These are phyloP conservation scores for Scedosporium aurantiacum DNA, from an alignment of 2,329 filamentous ascomycete genomes.

Conservation along the genomic window DNA sequence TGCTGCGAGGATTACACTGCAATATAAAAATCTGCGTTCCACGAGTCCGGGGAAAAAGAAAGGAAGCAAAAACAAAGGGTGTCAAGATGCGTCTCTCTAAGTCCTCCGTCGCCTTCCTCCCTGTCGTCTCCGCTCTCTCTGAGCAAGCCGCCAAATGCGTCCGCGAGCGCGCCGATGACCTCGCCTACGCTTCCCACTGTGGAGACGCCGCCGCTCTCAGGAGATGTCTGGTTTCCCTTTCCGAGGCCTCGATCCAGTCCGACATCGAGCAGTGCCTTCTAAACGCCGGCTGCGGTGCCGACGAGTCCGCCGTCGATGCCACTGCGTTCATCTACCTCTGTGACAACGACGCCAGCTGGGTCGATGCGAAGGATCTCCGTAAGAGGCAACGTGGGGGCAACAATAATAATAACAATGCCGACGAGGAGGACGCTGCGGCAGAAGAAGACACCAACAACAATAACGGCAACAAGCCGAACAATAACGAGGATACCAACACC, in stretches of 20 bases:
- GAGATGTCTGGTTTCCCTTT: constrained; percentile 28
- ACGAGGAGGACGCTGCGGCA: background rate
- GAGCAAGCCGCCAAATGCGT: constrained; percentile 16
- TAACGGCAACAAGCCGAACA: background rate
- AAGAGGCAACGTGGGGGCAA: constrained; percentile 4
- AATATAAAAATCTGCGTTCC: too few species aligned
- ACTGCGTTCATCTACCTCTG: constrained; percentile 20
- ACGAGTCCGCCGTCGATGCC: constrained; percentile 20
- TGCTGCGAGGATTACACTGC: too few species aligned
- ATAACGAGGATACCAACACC: background rate
- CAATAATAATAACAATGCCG: background rate
- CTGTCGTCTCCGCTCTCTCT: constrained; percentile 23
- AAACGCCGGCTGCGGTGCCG: constrained; percentile 22
- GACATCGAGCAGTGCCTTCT: constrained; percentile 28
- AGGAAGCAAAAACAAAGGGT: too few species aligned
- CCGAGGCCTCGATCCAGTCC: constrained; percentile 16
- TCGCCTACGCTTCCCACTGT: constrained; percentile 24
- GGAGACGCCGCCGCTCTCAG: constrained; percentile 24
- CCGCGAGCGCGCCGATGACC: constrained; percentile 21
- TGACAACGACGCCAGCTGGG: constrained; percentile 13
- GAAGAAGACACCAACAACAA: background rate
- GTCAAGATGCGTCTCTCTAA: constrained; percentile 9
- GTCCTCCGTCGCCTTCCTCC: constrained; percentile 15
- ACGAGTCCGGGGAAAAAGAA: too few species aligned
- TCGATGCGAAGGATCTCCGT: constrained; percentile 12